Percentiles rank a stretch among this genome's conserved stretches.
Evolutionary conservation across 208 protist species (phyloP).

Genomic region (Novymonas esmeraldas): DNA sequence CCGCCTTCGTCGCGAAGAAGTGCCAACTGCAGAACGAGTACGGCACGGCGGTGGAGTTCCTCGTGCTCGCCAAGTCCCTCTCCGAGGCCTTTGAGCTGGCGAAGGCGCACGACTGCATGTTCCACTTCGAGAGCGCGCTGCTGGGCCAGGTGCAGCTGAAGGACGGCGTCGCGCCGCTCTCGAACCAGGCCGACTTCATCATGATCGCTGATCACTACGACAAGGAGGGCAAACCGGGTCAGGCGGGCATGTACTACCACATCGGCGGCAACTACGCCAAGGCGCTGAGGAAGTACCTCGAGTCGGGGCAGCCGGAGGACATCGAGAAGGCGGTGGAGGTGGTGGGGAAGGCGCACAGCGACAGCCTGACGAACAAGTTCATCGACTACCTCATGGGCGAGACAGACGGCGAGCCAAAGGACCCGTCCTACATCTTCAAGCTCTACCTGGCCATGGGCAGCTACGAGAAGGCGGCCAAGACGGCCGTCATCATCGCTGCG

Average conservation of each 20-base stretch:
- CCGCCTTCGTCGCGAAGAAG: conserved; percentile 91
- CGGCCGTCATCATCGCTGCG: conserved; percentile 95
- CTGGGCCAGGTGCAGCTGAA: conserved; percentile 79
- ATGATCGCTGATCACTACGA: conserved; percentile 95
- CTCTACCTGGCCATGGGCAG: conserved; percentile 97
- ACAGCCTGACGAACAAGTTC: conserved; percentile 93
- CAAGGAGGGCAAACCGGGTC: conserved; percentile 66
- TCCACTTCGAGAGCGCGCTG: conserved; percentile 82
- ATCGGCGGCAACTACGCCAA: conserved; percentile 88
- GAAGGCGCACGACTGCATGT: conserved; percentile 85
- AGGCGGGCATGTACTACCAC: conserved; percentile 93
- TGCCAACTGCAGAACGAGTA: conserved; percentile 89
- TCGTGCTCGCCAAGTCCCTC: conserved; percentile 93
- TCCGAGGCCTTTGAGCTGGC: conserved; percentile 95
- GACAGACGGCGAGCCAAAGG: conserved; percentile 94
- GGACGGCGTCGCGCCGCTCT: conserved; percentile 80
- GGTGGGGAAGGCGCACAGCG: conserved; percentile 93
- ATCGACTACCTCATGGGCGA: conserved; percentile 98
- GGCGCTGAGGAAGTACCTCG: conserved; percentile 92
- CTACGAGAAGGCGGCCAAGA: conserved; percentile 95
- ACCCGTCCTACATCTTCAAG: conserved; percentile 97
- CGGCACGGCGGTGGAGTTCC: conserved; percentile 95
- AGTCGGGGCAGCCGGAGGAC: conserved; percentile 82
- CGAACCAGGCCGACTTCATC: conserved; percentile 76
- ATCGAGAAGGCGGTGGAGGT: conserved; percentile 94